These are phyloP conservation scores for Blastocystis sp. DNA, from an alignment of 352 stramenopile genomes.

Conservation along the genomic window DNA sequence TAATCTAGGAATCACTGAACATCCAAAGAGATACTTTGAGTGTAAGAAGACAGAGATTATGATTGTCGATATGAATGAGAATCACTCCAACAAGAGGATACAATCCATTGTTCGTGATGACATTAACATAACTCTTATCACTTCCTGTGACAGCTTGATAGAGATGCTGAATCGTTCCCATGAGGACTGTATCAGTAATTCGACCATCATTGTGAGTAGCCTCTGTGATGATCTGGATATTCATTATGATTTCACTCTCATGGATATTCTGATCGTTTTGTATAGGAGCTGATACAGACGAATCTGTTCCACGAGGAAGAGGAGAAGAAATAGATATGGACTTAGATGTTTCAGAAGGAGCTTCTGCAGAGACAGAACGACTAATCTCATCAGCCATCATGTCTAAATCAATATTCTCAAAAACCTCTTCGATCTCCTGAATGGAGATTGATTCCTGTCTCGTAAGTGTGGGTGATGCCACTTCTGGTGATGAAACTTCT, in stretches of 20 bases:
- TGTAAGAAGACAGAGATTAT: background rate
- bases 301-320: background rate
- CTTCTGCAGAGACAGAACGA: background rate
- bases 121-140: background rate
- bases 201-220: background rate
- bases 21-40: background rate
- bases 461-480: too few species aligned
- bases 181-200: background rate
- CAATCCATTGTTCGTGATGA: constrained; percentile 1
- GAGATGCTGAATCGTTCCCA: background rate
- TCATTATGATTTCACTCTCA: background rate
- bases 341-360: background rate
- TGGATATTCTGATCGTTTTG: background rate
- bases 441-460: background rate
- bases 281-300: background rate
- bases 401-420: constrained; percentile 4
- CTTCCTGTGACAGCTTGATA: background rate
- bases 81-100: background rate
- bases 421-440: background rate
- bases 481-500: too few species aligned
- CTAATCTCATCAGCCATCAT: constrained; percentile 8
- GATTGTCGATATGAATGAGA: background rate
- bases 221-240: background rate
- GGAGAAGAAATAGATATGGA: background rate
- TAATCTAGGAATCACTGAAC: background rate